A percentile compares a stretch with the other conserved stretches of the same genome.
Conservation (phyloP, 805 yeast species). For the Novakomyces olei region DNA sequence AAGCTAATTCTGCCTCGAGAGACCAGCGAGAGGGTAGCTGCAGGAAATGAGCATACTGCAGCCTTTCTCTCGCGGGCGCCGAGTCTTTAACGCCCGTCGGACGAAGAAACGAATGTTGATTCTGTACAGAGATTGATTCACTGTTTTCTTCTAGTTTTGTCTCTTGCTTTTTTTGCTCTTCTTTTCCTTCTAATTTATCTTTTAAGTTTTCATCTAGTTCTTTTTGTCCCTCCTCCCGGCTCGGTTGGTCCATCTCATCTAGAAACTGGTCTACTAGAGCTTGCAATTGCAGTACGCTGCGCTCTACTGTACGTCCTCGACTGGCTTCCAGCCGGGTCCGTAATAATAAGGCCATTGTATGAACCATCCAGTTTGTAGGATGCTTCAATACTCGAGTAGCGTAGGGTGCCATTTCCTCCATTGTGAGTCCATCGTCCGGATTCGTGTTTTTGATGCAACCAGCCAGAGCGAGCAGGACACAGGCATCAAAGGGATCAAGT, state of each 20-base stretch:
- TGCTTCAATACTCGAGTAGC: slow-evolving; percentile 47
- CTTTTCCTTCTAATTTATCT: too few species aligned
- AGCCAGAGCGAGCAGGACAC: slow-evolving; percentile 52
- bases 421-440: slow-evolving; percentile 48
- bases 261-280: slow-evolving; percentile 78
- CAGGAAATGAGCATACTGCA: slow-evolving; percentile 48
- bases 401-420: slow-evolving; percentile 63
- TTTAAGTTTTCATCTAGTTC: too few species aligned
- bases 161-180: too few species aligned
- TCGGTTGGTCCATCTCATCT: slow-evolving; percentile 15
- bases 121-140: slow-evolving; percentile 19
- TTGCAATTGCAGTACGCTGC: slow-evolving; percentile 85
- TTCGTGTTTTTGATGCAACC: slow-evolving; percentile 42
- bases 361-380: slow-evolving; percentile 48
- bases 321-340: slow-evolving; percentile 65
- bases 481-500: slow-evolving; percentile 42
- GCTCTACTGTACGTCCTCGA: slow-evolving; percentile 67
- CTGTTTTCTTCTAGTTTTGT: background rate
- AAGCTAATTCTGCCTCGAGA: slow-evolving; percentile 64
- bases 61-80: slow-evolving; percentile 28
- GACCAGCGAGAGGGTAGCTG: slow-evolving; percentile 70
- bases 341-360: slow-evolving; percentile 70
- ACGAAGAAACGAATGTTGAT: background rate
- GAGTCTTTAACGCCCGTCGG: slow-evolving; percentile 14
- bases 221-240: too few species aligned